A percentile compares a stretch with the other conserved stretches of the same genome.
phyloP scores from a whole-genome alignment of 768 basidiomycete genomes.

The Lactarius sanguifluus region DNA sequence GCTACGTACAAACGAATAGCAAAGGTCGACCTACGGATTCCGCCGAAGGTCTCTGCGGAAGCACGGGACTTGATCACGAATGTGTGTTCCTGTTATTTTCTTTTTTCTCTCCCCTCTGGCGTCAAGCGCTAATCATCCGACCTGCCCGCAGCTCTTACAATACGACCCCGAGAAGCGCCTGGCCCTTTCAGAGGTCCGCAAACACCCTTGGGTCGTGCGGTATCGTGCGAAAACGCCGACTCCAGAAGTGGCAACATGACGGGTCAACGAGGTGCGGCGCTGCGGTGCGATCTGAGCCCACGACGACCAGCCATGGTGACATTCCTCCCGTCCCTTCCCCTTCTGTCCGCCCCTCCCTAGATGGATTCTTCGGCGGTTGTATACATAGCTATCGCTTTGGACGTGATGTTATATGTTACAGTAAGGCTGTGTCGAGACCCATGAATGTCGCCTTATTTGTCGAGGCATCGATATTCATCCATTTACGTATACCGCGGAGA shows the following conservation, averaged over 20 bases:
- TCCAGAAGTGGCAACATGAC: constrained; percentile 2
- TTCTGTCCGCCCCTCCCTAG: background rate
- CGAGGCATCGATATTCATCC: background rate
- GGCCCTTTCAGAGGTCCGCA: constrained; percentile 44
- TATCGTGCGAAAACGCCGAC: constrained; percentile 29
- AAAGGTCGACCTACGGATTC: constrained; percentile 69
- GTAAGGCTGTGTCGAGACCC: background rate
- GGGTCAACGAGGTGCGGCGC: background rate
- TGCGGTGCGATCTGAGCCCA: background rate
- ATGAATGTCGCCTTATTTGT: background rate
- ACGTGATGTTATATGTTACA: background rate
- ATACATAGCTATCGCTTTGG: constrained; percentile 2
- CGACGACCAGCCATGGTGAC: background rate
- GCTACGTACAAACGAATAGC: constrained; percentile 92
- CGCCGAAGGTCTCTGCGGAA: constrained; percentile 43
- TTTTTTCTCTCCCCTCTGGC: background rate
- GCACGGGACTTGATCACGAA: constrained; percentile 49
- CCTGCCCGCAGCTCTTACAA: constrained; percentile 65
- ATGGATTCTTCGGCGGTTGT: background rate
- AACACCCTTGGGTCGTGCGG: constrained; percentile 45
- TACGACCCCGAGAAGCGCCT: constrained; percentile 46
- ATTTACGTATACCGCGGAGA: background rate
- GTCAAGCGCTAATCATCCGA: constrained; percentile 22
- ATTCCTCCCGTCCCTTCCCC: background rate
- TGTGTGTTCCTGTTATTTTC: constrained; percentile 32